Conservation (phyloP, 1,139 yeast species). For the Saccharomyces hybrid region DNA sequence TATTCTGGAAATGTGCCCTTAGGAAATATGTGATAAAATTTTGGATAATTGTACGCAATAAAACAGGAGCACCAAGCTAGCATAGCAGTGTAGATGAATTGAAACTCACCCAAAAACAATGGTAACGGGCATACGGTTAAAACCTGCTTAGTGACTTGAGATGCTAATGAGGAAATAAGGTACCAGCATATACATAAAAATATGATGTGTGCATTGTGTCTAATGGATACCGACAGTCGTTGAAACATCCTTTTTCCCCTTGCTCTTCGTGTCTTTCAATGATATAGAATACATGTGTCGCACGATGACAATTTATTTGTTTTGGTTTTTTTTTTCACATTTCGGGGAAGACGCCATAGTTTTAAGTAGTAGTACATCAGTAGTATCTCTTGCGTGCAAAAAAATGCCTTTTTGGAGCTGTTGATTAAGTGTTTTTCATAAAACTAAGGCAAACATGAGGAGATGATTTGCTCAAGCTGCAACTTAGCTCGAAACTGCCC, state of each 20-base stretch:
- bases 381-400: background rate
- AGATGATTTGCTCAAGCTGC: no score
- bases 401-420: no score
- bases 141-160: conserved; percentile 74
- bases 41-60: conserved; percentile 20
- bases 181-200: conserved; percentile 73
- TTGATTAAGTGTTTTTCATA: no score
- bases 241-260: background rate
- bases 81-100: conserved; percentile 61
- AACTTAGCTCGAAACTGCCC: no score
- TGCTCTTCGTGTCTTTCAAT: background rate
- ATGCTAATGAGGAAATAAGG: conserved; percentile 67
- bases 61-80: conserved; percentile 30
- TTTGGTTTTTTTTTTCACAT: background rate
- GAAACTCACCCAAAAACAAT: conserved; percentile 77
- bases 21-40: conserved; percentile 37
- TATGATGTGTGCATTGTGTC: conserved; percentile 31
- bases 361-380: background rate
- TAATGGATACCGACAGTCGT: conserved; percentile 3
- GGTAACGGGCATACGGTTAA: conserved; percentile 68
- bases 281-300: background rate
- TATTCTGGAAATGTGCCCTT: conserved; percentile 47
- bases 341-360: background rate
- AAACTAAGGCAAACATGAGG: no score
- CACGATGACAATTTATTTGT: background rate